Evolutionary conservation across 768 basidiomycete species (phyloP).

Genomic region (Leccinum boreale): DNA sequence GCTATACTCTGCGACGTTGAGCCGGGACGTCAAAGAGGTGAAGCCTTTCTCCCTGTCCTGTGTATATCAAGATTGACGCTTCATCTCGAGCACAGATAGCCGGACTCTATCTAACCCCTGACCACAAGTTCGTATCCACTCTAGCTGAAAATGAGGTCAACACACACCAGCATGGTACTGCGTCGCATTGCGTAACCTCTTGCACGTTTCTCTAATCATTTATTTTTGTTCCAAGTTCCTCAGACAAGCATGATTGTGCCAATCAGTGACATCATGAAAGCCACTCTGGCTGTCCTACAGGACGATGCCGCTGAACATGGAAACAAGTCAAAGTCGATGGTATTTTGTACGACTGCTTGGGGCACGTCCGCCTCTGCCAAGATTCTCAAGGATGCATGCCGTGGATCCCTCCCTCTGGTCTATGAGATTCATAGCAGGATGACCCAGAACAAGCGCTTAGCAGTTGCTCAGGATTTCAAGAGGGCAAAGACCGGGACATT

Average conservation of each 20-base stretch:
- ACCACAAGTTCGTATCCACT: constrained; percentile 53
- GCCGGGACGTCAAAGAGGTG: constrained; percentile 59
- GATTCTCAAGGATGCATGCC: constrained; percentile 32
- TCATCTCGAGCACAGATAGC: constrained; percentile 20
- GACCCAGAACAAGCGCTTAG: constrained; percentile 45
- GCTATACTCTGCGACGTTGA: constrained; percentile 74
- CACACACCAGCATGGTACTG: constrained; percentile 57
- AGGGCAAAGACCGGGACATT: constrained; percentile 43
- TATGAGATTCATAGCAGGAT: constrained; percentile 59
- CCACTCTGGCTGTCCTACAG: constrained; percentile 38
- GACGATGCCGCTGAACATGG: constrained; percentile 31
- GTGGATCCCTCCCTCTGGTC: constrained; percentile 33
- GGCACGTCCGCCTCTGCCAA: constrained; percentile 44
- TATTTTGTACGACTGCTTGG: constrained; percentile 68
- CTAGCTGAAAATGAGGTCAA: constrained; percentile 54
- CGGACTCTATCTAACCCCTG: constrained; percentile 21
- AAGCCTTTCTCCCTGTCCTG: constrained; percentile 4
- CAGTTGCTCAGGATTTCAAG: constrained; percentile 50
- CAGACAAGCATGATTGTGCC: constrained; percentile 46
- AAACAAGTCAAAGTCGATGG: constrained; percentile 43
- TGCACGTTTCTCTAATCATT: neutral
- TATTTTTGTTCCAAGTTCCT: constrained; percentile 32
- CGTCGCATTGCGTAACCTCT: neutral
- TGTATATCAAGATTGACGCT: neutral
- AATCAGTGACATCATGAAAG: constrained; percentile 40